Base-by-base conservation (phyloP, 257 asterid species). In the Ilex aquifolium region DNA sequence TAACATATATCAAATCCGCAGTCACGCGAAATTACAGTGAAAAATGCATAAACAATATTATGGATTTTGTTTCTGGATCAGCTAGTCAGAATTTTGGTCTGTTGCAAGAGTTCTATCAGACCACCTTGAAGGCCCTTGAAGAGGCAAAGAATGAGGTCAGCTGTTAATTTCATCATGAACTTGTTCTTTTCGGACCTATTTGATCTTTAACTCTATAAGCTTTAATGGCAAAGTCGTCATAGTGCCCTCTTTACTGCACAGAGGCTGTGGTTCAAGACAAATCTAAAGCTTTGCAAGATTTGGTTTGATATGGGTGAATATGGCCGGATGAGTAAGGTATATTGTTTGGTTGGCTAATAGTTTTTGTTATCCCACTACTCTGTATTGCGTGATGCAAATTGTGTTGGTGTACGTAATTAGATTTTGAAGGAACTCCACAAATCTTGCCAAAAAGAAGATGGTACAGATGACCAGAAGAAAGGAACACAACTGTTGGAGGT, bases 201-300 rank as follows among this genome's bases (percentile, higher is more conserved):
- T 36, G 7, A 36, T 36, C 42, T 36, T 36, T 4, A 36, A 36
- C 42, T 4, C 42, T 4, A 36, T 36, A 2, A 36, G 8, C 42
- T 4, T 36, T 36, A 4, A 36, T 36, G 42, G 42, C 42, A 36
- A 36, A 36, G 42, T 4, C 42, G 8, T 36, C 8, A 36, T 7
- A 44, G 32, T 32, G 14, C 56, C 27, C 17, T 42, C 27, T 59
- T 27, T 72, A 58, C 44, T 42, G 11, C 58, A 42, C 90, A 93
- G 99, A 87, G 99, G 66, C 80, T 93, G 17, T 93, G 99, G 99
- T 93, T 93, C 83, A 93, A 93, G 83, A 90, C 99, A 36, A 93
- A 90, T 75, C 85, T 93, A n/a, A 93, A 93, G 83, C 82, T 93
- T 68, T 93, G 99, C 77, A 93, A 93, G 76, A 93, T 93, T 71